Base-by-base conservation (phyloP, 495 filamentous ascomycete genomes). In the Trichoderma orchidacearum region DNA sequence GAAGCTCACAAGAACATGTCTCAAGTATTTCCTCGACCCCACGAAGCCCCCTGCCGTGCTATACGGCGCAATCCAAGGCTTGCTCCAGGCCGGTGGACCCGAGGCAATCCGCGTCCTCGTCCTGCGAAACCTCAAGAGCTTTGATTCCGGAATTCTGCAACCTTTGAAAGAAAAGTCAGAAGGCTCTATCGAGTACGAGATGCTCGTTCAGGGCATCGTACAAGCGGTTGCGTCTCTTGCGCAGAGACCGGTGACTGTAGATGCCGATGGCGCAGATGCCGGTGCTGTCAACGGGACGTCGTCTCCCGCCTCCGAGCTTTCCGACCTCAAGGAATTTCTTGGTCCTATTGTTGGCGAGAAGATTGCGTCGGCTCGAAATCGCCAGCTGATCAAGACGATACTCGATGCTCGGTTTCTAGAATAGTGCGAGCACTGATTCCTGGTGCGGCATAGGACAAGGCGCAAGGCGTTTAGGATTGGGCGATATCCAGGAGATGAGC, bases 21-120 rank as follows among this genome's bases (percentile, higher is more conserved):
- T 97, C 3, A 96, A 95, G 71, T 74, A 82, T 62, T 90, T 96
- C 67, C 80, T 98, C 7, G 90, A 96, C 66, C 87, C 89, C 0
- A 76, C 80, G 30, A 85, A 89, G 63, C 81, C 89, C 0, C 78
- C 90, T 4, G 80, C 83, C 17, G 84, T 89, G 4, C 87, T 93
- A 62, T 97, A 89, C 64, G 93, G 93, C 52, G 88, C 91, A 9
- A 78, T 98, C 35, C 77, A 81, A 35, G 90, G 89, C 3, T 73
- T 98, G 11, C 75, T 80, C 0, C 77, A 80, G 0, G 82, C 92
- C 21, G 89, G 89, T 12, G 90, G 90, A 0, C 61, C 80, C 0
- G 89, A 93, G 56, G 83, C 85, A 15, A 80, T 96, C n/a, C 82
- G 86, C 5, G 77, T 85, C 30, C 75, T 96, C 17, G 76, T 97